Conservation (phyloP, 208 protist genomes). For the Wallacemonas sp. region DNA sequence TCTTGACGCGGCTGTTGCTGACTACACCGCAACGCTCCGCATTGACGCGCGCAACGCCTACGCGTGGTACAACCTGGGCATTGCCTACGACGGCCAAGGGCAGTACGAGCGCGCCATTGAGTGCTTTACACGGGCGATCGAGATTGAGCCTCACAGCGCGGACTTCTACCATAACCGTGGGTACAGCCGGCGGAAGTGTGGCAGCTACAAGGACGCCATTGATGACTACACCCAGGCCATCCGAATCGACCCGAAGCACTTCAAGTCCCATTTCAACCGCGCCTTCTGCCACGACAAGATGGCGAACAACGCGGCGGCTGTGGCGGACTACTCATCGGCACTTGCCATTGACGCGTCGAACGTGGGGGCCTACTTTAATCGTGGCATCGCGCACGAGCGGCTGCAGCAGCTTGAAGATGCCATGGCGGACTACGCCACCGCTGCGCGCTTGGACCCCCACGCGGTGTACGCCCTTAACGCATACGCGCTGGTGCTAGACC, state of each 20-base stretch:
- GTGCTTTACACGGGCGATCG: conserved; percentile 70
- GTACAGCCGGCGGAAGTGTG: conserved; percentile 64
- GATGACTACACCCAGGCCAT: conserved; percentile 79
- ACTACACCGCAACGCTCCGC: conserved; percentile 72
- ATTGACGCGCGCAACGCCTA: conserved; percentile 79
- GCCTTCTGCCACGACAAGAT: conserved; percentile 88
- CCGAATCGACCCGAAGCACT: conserved; percentile 67
- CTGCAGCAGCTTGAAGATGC: conserved; percentile 57
- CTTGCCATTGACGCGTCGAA: conserved; percentile 68
- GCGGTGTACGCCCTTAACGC: conserved; percentile 75
- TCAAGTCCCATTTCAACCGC: conserved; percentile 93
- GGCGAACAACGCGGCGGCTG: conserved; percentile 49
- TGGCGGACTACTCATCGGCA: conserved; percentile 72
- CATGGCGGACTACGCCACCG: conserved; percentile 72
- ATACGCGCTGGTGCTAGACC: conserved; percentile 73
- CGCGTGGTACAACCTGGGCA: conserved; percentile 90
- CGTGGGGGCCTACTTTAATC: conserved; percentile 86
- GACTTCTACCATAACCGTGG: conserved; percentile 88
- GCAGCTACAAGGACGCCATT: conserved; percentile 62
- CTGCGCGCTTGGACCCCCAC: conserved; percentile 48
- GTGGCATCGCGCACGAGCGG: conserved; percentile 72
- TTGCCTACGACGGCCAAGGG: conserved; percentile 72
- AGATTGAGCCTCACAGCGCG: conserved; percentile 54
- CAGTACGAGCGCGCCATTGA: conserved; percentile 48
- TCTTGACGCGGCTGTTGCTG: conserved; percentile 57